Conservation (phyloP, 768 basidiomycete genomes). For the Pholiota conissans region DNA sequence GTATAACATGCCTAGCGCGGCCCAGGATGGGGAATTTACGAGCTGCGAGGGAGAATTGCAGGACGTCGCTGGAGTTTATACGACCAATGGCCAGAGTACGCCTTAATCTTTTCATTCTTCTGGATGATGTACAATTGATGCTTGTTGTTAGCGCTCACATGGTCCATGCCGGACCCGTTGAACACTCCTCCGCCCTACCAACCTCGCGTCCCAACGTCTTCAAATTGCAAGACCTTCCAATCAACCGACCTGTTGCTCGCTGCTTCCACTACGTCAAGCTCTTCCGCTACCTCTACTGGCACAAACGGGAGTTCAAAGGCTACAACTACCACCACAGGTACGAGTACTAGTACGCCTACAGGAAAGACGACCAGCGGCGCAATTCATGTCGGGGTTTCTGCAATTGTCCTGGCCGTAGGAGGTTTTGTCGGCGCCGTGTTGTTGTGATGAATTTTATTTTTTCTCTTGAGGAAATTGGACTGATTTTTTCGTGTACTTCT, state of each 20-base stretch:
- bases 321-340: not conserved
- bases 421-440: not conserved
- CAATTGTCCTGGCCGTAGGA: not conserved
- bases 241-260: conserved; percentile 28
- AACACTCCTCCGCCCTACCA: conserved; percentile 35
- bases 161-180: conserved; percentile 16
- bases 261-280: not conserved
- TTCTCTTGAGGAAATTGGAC: no score
- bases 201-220: conserved; percentile 35
- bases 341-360: not conserved
- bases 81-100: conserved; percentile 30
- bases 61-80: conserved; percentile 50
- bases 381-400: not conserved
- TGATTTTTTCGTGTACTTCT: no score
- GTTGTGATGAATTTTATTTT: no score
- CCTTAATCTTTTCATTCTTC: no score
- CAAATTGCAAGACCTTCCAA: conserved; percentile 32
- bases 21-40: conserved; percentile 56
- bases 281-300: not conserved
- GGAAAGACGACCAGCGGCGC: not conserved
- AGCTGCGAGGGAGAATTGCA: conserved; percentile 64
- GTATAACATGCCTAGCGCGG: conserved; percentile 71
- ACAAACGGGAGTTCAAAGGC: not conserved
- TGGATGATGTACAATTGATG: not conserved
- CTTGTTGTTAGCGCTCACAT: conserved; percentile 9